Conservation (phyloP, 2,329 filamentous ascomycete species). For the Clonostachys rhizophaga region DNA sequence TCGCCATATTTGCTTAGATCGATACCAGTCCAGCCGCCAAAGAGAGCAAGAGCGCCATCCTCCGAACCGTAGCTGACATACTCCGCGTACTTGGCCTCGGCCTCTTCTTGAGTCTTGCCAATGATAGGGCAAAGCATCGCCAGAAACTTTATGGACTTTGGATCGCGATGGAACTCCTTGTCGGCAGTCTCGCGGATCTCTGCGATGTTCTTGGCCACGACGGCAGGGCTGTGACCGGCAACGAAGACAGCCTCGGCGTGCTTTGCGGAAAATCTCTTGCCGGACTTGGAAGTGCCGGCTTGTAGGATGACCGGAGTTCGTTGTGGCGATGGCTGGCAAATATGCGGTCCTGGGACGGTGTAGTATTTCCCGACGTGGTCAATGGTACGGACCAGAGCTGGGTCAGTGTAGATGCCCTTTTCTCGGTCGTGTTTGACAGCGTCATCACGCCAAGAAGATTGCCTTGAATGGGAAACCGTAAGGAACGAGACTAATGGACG, state of each 20-base stretch:
- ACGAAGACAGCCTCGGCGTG: slow-evolving; percentile 31
- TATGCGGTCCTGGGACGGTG: slow-evolving; percentile 52
- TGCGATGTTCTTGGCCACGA: slow-evolving; percentile 21
- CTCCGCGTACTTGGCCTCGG: slow-evolving; percentile 32
- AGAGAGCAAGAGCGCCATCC: slow-evolving; percentile 36
- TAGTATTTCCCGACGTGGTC: slow-evolving; percentile 58
- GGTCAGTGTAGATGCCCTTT: slow-evolving; percentile 39
- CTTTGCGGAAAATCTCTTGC: slow-evolving; percentile 31
- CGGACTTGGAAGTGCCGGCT: slow-evolving; percentile 37
- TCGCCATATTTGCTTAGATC: slow-evolving; percentile 33
- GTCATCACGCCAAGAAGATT: slow-evolving; percentile 28
- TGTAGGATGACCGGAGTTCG: slow-evolving; percentile 41
- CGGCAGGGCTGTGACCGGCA: slow-evolving; percentile 32
- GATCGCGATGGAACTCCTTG: slow-evolving; percentile 25
- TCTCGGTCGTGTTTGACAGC: slow-evolving; percentile 52
- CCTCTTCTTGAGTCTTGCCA: slow-evolving; percentile 34
- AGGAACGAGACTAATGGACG: too few relatives aligned
- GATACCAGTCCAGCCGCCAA: slow-evolving; percentile 40
- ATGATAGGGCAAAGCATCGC: slow-evolving; percentile 35
- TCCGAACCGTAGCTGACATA: slow-evolving; percentile 33
- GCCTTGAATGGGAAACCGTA: too few relatives aligned
- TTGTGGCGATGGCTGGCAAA: slow-evolving; percentile 49
- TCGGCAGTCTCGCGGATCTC: slow-evolving; percentile 1
- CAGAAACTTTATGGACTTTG: slow-evolving; percentile 33
- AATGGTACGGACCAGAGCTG: slow-evolving; percentile 51